Conservation (phyloP, 31 red algal species). For the Odonthalia washingtoniensis region DNA sequence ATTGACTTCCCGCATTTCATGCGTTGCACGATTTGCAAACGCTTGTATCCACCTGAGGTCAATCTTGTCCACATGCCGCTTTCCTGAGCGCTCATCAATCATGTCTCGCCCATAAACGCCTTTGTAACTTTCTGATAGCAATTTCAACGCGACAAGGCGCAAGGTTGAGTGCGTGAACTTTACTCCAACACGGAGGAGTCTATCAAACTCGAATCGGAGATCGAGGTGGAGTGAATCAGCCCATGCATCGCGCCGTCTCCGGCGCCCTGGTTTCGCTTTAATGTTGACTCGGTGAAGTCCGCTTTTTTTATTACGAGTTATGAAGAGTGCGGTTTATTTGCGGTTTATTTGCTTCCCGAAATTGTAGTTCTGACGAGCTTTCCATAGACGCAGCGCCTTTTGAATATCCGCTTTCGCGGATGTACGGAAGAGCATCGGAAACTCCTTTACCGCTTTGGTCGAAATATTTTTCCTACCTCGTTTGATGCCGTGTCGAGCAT, state of each 20-base stretch:
- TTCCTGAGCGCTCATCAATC: no score
- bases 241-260: background rate
- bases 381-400: background rate
- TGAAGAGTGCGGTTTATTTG: background rate
- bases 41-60: no score
- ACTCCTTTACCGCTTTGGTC: background rate
- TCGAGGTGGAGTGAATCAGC: background rate
- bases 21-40: background rate
- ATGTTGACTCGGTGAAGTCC: background rate
- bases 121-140: background rate
- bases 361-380: background rate
- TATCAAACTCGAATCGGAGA: background rate
- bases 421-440: conserved; percentile 1
- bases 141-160: background rate
- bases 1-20: background rate
- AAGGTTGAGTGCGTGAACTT: background rate
- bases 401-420: conserved; percentile 2
- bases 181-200: background rate
- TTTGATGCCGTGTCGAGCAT: background rate
- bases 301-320: background rate
- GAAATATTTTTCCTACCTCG: background rate
- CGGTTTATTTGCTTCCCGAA: background rate
- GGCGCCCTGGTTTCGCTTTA: background rate
- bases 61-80: no score
- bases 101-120: background rate